A percentile compares a stretch with the other conserved stretches of the same genome.
Conservation (phyloP, 2,329 filamentous ascomycete genomes). For the Trichophyton schoenleinii region DNA sequence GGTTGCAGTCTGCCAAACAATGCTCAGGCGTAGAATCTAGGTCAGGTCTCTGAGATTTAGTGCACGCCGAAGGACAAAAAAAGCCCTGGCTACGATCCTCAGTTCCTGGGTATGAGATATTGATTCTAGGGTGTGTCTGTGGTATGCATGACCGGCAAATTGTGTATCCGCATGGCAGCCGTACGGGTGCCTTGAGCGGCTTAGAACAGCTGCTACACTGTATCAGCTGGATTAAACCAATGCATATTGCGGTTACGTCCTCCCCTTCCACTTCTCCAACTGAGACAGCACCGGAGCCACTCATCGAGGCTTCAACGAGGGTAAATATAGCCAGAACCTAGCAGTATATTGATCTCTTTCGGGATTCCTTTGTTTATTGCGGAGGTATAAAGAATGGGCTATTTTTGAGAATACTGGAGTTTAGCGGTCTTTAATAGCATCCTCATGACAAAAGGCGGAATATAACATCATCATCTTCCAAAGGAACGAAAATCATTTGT, state of each 20-base stretch:
- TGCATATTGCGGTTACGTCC: background rate
- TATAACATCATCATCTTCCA: background rate
- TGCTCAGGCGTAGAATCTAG: constrained; percentile 46
- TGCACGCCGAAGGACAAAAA: constrained; percentile 50
- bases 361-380: background rate
- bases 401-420: no score
- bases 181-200: constrained; percentile 55
- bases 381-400: background rate
- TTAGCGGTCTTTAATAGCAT: background rate
- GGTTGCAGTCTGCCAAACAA: constrained; percentile 59
- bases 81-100: constrained; percentile 58
- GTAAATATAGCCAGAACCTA: background rate
- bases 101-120: constrained; percentile 65
- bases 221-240: constrained; percentile 57
- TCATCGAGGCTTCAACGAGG: background rate
- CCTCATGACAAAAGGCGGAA: background rate
- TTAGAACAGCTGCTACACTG: constrained; percentile 65
- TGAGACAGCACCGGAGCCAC: background rate
- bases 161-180: constrained; percentile 68
- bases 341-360: background rate
- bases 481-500: background rate
- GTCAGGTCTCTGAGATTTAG: background rate
- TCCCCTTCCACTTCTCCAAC: background rate
- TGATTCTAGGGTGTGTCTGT: constrained; percentile 47
- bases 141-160: constrained; percentile 68